Evolutionary conservation across 179 eudicot genomes (phyloP), one percentile per base, ranked within the genome.

Genomic region (Beta corolliflora): DNA sequence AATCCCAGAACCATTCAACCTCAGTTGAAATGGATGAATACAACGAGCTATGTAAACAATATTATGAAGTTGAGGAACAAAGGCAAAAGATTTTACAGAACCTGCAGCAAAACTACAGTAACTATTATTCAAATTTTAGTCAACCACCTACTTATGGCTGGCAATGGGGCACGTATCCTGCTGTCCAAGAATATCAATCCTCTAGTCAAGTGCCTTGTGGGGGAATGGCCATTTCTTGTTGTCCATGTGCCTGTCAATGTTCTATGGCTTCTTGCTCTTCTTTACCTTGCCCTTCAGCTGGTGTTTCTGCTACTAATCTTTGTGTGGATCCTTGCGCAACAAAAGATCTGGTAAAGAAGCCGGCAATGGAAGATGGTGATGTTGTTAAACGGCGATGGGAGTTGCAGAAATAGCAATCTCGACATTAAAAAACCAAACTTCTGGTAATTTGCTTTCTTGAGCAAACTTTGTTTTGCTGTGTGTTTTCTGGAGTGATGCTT

Each of bases 61-160:
- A 93, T 79, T 88, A 91, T 69, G 94, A 91, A 87, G 44, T 92
- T 72, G 97, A 95, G 82, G 95, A 86, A 83, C 94, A 93, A 88
- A 89, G 95, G 83, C 91, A 90, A 76, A 88, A 86, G 77, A 83
- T 95, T 88, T 81, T 94, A 45, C 89, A 91, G 85, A 91, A 90
- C 78, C 88, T 95, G 89, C 88, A 93, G 79, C 41, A 36, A 36
- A 89, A 85, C 55, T 87, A 78, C 68, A 87, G 89, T 64, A 80
- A 73, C 80, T 85, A 81, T 83, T 79, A 85, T 82, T 83, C 81
- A 44, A 67, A 75, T 76, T 61, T 73, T 46, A 85, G 52, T 70
- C 88, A 89, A 79, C 77, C 84, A 77, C 75, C 89, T 78, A 75
- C 60, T 69, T 69, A 89, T 81, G 79, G 72, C 46, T 45, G 23